Evolutionary conservation across 192 early-diverging fungal genomes (phyloP), one percentile per base, ranked within the genome.

Genomic region (Funneliformis geosporum): DNA sequence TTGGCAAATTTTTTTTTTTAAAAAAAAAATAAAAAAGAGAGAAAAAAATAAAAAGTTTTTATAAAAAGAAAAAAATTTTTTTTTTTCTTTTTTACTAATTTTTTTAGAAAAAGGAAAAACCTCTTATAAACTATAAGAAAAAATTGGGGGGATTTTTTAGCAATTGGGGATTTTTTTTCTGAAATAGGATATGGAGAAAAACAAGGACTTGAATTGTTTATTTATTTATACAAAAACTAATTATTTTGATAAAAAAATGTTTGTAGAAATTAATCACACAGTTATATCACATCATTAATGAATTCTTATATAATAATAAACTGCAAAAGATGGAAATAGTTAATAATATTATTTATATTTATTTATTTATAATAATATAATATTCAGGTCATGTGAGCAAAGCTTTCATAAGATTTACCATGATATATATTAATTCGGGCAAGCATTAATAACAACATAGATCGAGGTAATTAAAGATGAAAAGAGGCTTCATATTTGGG

Each of bases 161-260:
- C 21, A 62, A 23, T 62, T 18, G 60, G 14, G 60, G 33, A 33
- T 33, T 33, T 33, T 2, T 44, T 55, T 55, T 55, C 50, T 55
- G 50, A 55, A n/a, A n/a, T n/a, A n/a, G n/a, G n/a, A n/a, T n/a
- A n/a, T n/a, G n/a, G n/a, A n/a, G n/a, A n/a, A n/a, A n/a, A n/a
- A n/a, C n/a, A n/a, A 55, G 5, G 16, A 55, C 16, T 3, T 12
- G 4, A 18, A 55, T 55, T 55, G 21, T 55, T 55, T 55, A 55
- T 55, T 55, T 55, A 55, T 55, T 55, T 55, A 55, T 55, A 55
- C 50, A 55, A 55, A 55, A 55, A 55, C 50, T 55, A 55, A 55
- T 47, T 55, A 6, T 21, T n/a, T 55, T 55, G 18, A 55, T 50
- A 50, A 55, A 55, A 55, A 55, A 55, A n/a, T n/a, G 50, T 55